phyloP scores from a whole-genome alignment of 2,329 filamentous ascomycete species.

The Emmonsia crescens region DNA sequence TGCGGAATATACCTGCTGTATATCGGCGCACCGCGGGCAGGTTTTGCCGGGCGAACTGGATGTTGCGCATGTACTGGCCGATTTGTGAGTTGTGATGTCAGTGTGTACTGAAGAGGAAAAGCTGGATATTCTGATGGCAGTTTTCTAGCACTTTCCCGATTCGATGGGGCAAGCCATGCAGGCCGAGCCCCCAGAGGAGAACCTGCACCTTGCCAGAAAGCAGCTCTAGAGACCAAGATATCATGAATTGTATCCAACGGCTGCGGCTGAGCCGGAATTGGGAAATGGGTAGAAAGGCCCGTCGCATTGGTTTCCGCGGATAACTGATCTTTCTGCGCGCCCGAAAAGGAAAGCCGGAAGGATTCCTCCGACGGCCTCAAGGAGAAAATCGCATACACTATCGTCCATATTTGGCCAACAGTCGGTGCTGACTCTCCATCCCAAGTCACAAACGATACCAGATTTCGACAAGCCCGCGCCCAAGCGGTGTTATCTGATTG shows the following conservation, averaged over 20 bases:
- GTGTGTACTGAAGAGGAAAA: constrained; percentile 26
- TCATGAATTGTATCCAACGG: constrained; percentile 28
- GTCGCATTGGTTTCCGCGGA: constrained; percentile 22
- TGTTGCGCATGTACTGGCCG: constrained; percentile 52
- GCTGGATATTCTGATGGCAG: constrained; percentile 20
- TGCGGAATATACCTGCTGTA: constrained; percentile 74
- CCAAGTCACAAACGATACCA: constrained; percentile 26
- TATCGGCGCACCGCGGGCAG: constrained; percentile 55
- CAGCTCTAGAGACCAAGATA: constrained; percentile 41
- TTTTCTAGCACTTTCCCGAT: constrained; percentile 17
- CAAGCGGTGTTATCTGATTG: constrained; percentile 30
- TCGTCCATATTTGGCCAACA: constrained; percentile 30
- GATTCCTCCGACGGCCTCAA: constrained; percentile 22
- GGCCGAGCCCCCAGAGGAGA: constrained; percentile 56
- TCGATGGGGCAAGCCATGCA: constrained; percentile 46
- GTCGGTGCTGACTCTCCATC: constrained; percentile 19
- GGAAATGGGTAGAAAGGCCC: constrained; percentile 36
- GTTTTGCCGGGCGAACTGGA: constrained; percentile 61
- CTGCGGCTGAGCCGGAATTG: constrained; percentile 24
- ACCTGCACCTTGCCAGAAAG: constrained; percentile 62
- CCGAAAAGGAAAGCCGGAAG: constrained; percentile 25
- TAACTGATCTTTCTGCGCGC: constrained; percentile 18
- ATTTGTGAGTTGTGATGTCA: constrained; percentile 39
- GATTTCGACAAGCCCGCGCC: constrained; percentile 25
- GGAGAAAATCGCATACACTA: constrained; percentile 29